Percentiles rank a stretch among this genome's conserved stretches.
Evolutionary conservation across 2,329 filamentous ascomycete genomes (phyloP).

Genomic region (Fusarium compactum): DNA sequence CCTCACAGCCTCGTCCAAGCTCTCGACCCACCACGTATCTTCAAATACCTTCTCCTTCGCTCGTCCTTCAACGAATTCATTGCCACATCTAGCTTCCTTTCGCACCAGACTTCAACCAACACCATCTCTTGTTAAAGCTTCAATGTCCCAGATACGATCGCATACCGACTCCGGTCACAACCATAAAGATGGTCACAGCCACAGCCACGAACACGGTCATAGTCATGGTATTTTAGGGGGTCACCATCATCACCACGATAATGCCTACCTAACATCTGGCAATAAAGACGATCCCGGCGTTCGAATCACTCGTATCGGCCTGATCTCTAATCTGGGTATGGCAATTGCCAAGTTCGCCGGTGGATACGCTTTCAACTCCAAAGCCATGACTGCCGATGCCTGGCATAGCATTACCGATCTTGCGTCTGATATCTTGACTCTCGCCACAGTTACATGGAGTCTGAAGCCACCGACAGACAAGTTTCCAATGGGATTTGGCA

Average conservation of each 20-base stretch:
- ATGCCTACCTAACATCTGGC: constrained; percentile 91
- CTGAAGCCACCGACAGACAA: constrained; percentile 83
- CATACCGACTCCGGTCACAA: constrained; percentile 44
- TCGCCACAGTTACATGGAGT: constrained; percentile 95
- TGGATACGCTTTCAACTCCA: constrained; percentile 94
- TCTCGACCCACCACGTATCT: constrained; percentile 32
- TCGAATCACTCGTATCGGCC: constrained; percentile 68
- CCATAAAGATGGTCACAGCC: constrained; percentile 38
- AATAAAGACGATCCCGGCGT: constrained; percentile 79
- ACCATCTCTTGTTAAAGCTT: constrained; percentile 48
- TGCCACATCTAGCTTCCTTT: constrained; percentile 42
- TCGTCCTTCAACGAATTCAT: constrained; percentile 32
- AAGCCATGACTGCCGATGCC: constrained; percentile 91
- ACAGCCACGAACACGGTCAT: constrained; percentile 45
- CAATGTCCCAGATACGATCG: constrained; percentile 50
- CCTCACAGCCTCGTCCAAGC: constrained; percentile 40
- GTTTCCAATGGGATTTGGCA: constrained; percentile 94
- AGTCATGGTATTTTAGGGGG: constrained; percentile 44
- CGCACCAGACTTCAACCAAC: constrained; percentile 38
- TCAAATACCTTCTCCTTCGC: constrained; percentile 31
- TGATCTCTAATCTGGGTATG: constrained; percentile 91
- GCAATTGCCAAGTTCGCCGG: constrained; percentile 92
- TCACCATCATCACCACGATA: constrained; percentile 88
- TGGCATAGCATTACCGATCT: constrained; percentile 96
- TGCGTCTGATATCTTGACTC: constrained; percentile 92